Percentiles rank a stretch among this genome's conserved stretches.
phyloP scores from a whole-genome alignment of 2,329 filamentous ascomycete genomes.

The Venturia oleaginea region DNA sequence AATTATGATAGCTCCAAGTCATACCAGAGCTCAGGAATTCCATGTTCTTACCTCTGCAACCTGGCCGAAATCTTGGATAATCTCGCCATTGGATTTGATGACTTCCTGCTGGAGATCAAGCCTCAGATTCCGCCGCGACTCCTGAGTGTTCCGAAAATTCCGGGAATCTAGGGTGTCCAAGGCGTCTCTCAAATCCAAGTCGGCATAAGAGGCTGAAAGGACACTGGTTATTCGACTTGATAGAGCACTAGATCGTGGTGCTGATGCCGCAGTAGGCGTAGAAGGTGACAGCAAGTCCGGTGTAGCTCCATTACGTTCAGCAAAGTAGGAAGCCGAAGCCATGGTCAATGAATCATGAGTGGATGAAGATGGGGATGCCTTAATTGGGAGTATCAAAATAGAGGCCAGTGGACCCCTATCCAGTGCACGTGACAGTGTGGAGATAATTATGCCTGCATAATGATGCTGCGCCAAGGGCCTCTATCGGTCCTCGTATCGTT shows the following conservation, averaged over 20 bases:
- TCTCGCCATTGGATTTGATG: constrained; percentile 82
- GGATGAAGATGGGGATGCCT: not conserved
- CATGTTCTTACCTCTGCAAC: constrained; percentile 63
- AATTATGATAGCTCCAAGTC: not conserved
- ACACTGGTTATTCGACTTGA: constrained; percentile 76
- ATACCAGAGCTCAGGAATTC: not conserved
- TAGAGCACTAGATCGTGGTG: constrained; percentile 52
- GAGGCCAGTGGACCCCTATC: not conserved
- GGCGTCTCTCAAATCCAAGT: constrained; percentile 82
- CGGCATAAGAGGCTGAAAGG: constrained; percentile 84
- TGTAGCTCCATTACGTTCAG: constrained; percentile 5
- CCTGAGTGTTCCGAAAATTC: constrained; percentile 61
- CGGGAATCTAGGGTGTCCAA: constrained; percentile 68
- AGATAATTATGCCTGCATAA: not conserved
- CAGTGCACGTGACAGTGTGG: not conserved
- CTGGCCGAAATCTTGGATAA: constrained; percentile 78
- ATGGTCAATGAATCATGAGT: not conserved
- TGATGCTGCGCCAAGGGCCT: not conserved
- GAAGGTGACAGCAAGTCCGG: constrained; percentile 2
- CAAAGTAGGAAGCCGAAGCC: constrained; percentile 3
- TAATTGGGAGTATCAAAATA: not conserved
- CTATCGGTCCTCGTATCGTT: not conserved
- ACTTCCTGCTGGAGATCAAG: constrained; percentile 85
- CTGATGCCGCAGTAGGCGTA: constrained; percentile 13
- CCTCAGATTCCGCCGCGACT: constrained; percentile 69